These are phyloP conservation scores for Inonotus obliquus DNA, from an alignment of 1,284 basidiomycete species.

Conservation along the genomic window DNA sequence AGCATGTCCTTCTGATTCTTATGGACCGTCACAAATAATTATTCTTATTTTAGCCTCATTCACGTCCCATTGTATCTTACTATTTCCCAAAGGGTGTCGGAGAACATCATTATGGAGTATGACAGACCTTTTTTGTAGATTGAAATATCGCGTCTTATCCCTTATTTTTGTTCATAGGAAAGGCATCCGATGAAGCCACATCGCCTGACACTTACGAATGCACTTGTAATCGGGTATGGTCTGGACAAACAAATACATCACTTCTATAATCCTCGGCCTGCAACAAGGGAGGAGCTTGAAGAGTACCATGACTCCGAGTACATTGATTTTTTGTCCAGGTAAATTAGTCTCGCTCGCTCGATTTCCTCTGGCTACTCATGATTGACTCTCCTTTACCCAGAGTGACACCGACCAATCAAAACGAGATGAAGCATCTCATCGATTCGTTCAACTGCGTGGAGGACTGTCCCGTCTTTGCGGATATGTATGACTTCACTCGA, in stretches of 20 bases:
- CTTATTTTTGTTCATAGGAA: neutral
- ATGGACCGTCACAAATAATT: slow-evolving; percentile 4
- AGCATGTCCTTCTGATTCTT: slow-evolving; percentile 23
- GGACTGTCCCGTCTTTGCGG: slow-evolving; percentile 91
- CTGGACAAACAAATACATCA: slow-evolving; percentile 93
- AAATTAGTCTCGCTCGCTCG: slow-evolving; percentile 22
- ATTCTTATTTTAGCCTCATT: slow-evolving; percentile 60
- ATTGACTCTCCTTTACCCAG: slow-evolving; percentile 36
- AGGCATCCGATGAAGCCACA: slow-evolving; percentile 13
- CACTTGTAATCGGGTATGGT: slow-evolving; percentile 94
- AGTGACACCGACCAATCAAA: slow-evolving; percentile 79
- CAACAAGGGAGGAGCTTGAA: slow-evolving; percentile 87
- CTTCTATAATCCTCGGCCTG: slow-evolving; percentile 85
- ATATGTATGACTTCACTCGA: slow-evolving; percentile 89
- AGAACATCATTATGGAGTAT: slow-evolving; percentile 91
- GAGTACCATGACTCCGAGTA: slow-evolving; percentile 94
- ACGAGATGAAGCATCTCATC: slow-evolving; percentile 67
- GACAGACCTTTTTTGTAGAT: slow-evolving; percentile 23
- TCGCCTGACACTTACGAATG: slow-evolving; percentile 89
- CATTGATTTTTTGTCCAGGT: slow-evolving; percentile 91
- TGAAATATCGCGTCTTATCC: neutral
- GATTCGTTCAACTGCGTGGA: slow-evolving; percentile 88
- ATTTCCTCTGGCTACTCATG: slow-evolving; percentile 2
- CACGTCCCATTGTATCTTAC: slow-evolving; percentile 87
- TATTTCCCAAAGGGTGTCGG: slow-evolving; percentile 95